Percentiles rank a stretch among this genome's conserved stretches.
Evolutionary conservation across 805 yeast species (phyloP).

Genomic region (Candida cerambycidarum): DNA sequence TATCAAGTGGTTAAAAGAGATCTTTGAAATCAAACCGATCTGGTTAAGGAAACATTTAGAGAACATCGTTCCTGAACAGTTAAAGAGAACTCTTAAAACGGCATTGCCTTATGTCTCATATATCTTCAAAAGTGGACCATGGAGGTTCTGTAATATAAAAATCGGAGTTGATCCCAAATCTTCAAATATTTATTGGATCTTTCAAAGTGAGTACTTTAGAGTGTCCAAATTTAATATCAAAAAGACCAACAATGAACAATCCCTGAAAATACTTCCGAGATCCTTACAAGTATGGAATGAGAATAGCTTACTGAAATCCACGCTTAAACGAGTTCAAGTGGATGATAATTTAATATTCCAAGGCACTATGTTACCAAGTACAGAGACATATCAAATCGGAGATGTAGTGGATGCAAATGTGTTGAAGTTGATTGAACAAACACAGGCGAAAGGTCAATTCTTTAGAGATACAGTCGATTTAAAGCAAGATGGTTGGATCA

Average conservation of each 20-base stretch:
- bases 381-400: conserved; percentile 75
- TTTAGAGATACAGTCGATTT: conserved; percentile 39
- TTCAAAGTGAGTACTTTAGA: conserved; percentile 86
- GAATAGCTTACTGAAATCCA: not conserved
- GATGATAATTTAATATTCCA: conserved; percentile 57
- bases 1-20: conserved; percentile 38
- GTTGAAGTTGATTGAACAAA: conserved; percentile 36
- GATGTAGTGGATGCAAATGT: conserved; percentile 72
- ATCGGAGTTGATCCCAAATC: conserved; percentile 77
- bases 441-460: conserved; percentile 35
- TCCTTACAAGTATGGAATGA: conserved; percentile 19
- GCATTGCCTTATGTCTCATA: conserved; percentile 86
- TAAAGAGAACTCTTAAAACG: conserved; percentile 52
- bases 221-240: conserved; percentile 29
- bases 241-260: conserved; percentile 1
- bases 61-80: conserved; percentile 50
- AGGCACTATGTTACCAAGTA: conserved; percentile 66
- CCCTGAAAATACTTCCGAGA: conserved; percentile 24
- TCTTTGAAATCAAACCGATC: conserved; percentile 73
- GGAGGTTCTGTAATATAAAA: conserved; percentile 82
- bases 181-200: conserved; percentile 53
- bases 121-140: conserved; percentile 86
- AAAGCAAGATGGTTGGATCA: conserved; percentile 76
- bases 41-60: conserved; percentile 80
- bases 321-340: conserved; percentile 19